phyloP scores from a whole-genome alignment of 1,284 basidiomycete species.

The Anthracocystis panici-leucophaei region DNA sequence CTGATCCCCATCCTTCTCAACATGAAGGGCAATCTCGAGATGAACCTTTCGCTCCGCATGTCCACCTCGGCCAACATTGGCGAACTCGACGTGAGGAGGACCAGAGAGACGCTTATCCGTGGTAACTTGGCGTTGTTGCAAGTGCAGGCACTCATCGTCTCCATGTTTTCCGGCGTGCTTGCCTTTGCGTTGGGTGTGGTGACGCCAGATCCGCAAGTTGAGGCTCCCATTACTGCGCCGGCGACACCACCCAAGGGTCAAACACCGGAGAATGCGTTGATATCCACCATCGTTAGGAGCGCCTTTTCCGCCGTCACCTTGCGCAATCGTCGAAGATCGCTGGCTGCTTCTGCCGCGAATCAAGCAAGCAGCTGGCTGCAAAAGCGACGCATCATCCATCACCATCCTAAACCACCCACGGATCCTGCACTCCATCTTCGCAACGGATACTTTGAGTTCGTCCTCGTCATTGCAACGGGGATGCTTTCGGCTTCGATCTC shows the following conservation, averaged over 20 bases:
- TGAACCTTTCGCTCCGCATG: constrained; percentile 77
- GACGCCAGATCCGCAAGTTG: constrained; percentile 29
- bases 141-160: constrained; percentile 91
- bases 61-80: constrained; percentile 79
- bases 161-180: constrained; percentile 84
- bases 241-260: constrained; percentile 5
- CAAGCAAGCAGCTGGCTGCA: constrained; percentile 15
- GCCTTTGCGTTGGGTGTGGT: constrained; percentile 78
- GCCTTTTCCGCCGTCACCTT: constrained; percentile 33
- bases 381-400: constrained; percentile 64
- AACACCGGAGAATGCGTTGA: constrained; percentile 40
- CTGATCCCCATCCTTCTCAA: constrained; percentile 94
- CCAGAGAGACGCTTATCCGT: constrained; percentile 78
- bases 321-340: constrained; percentile 33
- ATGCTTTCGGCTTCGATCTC: constrained; percentile 89
- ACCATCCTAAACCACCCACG: constrained; percentile 63
- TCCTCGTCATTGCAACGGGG: constrained; percentile 87
- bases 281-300: constrained; percentile 31
- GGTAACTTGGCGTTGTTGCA: constrained; percentile 90
- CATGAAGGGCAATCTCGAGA: constrained; percentile 95
- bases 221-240: constrained; percentile 20
- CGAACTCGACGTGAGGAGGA: constrained; percentile 81
- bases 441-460: constrained; percentile 74
- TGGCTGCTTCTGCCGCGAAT: constrained; percentile 6
- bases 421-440: constrained; percentile 64